These are phyloP conservation scores for Trichoderma erinaceum DNA, from an alignment of 495 filamentous ascomycete genomes.

Conservation along the genomic window DNA sequence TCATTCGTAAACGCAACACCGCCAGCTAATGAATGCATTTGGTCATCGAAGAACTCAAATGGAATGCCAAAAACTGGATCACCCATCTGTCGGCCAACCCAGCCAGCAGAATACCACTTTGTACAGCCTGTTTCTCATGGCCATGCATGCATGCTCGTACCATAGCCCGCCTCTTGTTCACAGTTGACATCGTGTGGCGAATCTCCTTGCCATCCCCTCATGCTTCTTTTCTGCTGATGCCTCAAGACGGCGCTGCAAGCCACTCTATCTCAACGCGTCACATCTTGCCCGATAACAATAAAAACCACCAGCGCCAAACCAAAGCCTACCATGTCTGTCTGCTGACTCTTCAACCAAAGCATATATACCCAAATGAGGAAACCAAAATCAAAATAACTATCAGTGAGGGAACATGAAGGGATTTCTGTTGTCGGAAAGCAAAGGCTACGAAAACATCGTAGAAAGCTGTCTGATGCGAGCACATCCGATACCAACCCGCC, in stretches of 20 bases:
- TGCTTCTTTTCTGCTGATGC: not conserved
- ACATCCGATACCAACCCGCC: slow-evolving; percentile 14
- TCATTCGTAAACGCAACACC: not conserved
- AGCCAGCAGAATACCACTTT: no score
- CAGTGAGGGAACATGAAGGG: slow-evolving; percentile 5
- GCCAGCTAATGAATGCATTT: not conserved
- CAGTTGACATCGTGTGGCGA: not conserved
- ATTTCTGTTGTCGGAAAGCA: not conserved
- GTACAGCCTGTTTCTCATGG: no score
- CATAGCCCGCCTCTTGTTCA: no score
- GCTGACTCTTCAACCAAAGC: slow-evolving; percentile 12
- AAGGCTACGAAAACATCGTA: not conserved
- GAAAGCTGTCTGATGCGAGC: not conserved
- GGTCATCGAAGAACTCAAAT: not conserved
- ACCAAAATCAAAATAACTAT: not conserved
- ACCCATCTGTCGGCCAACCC: no score
- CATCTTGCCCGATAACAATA: slow-evolving; percentile 5
- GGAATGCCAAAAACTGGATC: no score
- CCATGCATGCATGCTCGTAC: no score
- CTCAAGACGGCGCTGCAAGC: not conserved
- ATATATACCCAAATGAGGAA: slow-evolving; percentile 11
- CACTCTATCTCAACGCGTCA: not conserved
- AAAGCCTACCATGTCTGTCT: slow-evolving; percentile 1
- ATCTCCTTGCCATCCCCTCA: not conserved
- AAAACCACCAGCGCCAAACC: slow-evolving; percentile 3